These are phyloP conservation scores for Spathaspora hagerdaliae DNA, from an alignment of 805 yeast species.

Conservation along the genomic window DNA sequence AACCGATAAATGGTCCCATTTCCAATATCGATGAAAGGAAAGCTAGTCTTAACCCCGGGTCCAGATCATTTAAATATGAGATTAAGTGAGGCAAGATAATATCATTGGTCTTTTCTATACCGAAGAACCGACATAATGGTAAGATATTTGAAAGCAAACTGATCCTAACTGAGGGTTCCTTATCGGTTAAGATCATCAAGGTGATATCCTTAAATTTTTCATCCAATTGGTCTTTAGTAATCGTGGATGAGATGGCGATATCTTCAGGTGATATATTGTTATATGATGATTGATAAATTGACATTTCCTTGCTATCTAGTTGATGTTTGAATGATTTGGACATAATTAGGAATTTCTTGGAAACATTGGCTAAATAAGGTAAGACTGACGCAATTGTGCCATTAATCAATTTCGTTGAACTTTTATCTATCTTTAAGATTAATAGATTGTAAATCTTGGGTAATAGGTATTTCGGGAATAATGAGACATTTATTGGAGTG, in stretches of 20 bases:
- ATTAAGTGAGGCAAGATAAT: conserved; percentile 84
- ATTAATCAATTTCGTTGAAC: conserved; percentile 5
- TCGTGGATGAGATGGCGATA: conserved; percentile 4
- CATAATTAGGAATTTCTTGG: conserved; percentile 63
- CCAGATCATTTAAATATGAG: conserved; percentile 82
- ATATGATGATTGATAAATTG: neutral
- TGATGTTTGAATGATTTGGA: conserved; percentile 42
- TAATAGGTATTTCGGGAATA: conserved; percentile 78
- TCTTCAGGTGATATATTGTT: conserved; percentile 2
- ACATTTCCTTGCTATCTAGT: neutral
- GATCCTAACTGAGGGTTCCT: conserved; percentile 60
- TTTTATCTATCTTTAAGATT: conserved; percentile 16
- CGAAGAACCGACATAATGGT: conserved; percentile 76
- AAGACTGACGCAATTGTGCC: conserved; percentile 59
- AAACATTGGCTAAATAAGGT: conserved; percentile 65
- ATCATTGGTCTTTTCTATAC: conserved; percentile 85
- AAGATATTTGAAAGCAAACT: conserved; percentile 68
- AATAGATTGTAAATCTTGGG: conserved; percentile 52
- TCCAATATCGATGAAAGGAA: conserved; percentile 71
- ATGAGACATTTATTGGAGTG: conserved; percentile 68
- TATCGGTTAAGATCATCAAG: conserved; percentile 65
- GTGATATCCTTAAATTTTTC: conserved; percentile 63
- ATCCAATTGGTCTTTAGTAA: conserved; percentile 42
- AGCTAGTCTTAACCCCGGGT: conserved; percentile 60
- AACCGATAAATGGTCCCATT: conserved; percentile 77